Conservation (phyloP, 768 basidiomycete genomes). For the Pholiota microspora region DNA sequence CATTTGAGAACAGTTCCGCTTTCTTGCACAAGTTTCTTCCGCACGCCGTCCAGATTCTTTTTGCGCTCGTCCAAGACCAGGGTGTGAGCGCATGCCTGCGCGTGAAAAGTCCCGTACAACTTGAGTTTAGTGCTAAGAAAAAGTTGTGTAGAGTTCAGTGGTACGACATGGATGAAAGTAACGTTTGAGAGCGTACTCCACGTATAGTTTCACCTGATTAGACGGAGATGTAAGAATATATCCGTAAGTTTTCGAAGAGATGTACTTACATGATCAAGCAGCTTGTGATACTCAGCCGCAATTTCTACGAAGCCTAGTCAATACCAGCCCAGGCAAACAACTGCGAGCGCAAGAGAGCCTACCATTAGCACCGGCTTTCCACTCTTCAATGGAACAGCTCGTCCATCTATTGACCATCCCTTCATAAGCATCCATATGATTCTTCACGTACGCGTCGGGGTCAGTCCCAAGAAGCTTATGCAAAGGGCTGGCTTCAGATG, state of each 20-base stretch:
- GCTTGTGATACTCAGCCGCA: conserved; percentile 35
- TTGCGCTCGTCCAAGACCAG: conserved; percentile 39
- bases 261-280: conserved; percentile 48
- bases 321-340: neutral
- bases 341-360: neutral
- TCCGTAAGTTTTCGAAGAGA: neutral
- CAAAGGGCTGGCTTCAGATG: conserved; percentile 21
- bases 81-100: conserved; percentile 39
- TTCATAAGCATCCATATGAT: conserved; percentile 43
- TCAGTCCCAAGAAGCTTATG: conserved; percentile 42
- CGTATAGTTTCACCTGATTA: conserved; percentile 45
- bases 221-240: neutral
- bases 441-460: conserved; percentile 38
- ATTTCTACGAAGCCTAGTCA: conserved; percentile 33
- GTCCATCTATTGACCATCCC: conserved; percentile 44
- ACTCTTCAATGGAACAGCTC: conserved; percentile 48
- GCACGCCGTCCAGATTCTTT: conserved; percentile 33
- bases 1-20: conserved; percentile 20
- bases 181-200: conserved; percentile 27
- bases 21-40: conserved; percentile 37
- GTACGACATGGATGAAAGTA: neutral
- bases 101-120: conserved; percentile 43
- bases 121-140: conserved; percentile 40
- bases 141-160: neutral
- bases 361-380: conserved; percentile 56